Evolutionary conservation across 495 filamentous ascomycete species (phyloP).

Genomic region (Pyrenopolyporus hunteri): DNA sequence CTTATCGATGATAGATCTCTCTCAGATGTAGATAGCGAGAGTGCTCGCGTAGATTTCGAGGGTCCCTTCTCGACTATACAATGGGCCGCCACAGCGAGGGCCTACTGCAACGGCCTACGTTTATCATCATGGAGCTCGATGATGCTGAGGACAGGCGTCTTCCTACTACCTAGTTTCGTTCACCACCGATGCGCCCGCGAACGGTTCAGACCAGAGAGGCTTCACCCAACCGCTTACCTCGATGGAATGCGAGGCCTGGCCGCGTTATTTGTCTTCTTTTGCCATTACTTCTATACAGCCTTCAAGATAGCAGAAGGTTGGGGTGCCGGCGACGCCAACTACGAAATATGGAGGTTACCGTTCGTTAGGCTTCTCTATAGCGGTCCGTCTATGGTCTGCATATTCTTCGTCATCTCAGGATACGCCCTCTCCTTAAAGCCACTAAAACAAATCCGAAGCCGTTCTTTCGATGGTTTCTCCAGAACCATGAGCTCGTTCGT

Average conservation of each 20-base stretch:
- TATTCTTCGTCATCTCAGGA: constrained; percentile 80
- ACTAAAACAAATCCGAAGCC: constrained; percentile 60
- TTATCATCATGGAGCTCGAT: constrained; percentile 36
- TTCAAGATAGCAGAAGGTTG: constrained; percentile 53
- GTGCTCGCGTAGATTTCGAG: constrained; percentile 36
- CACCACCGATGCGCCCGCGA: constrained; percentile 37
- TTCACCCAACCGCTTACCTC: constrained; percentile 59
- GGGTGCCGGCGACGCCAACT: constrained; percentile 41
- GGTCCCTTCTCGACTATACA: constrained; percentile 33
- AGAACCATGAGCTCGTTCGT: constrained; percentile 63
- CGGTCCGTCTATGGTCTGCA: constrained; percentile 73
- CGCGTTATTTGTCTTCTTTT: constrained; percentile 63
- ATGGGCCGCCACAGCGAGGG: constrained; percentile 28
- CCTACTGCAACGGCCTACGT: constrained; percentile 35
- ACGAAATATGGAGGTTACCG: constrained; percentile 64
- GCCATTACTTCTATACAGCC: constrained; percentile 55
- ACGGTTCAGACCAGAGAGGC: constrained; percentile 30
- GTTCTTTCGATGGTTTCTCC: constrained; percentile 44
- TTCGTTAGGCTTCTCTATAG: constrained; percentile 70
- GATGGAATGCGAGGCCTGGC: constrained; percentile 65
- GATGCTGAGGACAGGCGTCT: constrained; percentile 37
- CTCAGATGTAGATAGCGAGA: constrained; percentile 43
- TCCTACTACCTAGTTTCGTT: constrained; percentile 50
- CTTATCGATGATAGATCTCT: constrained; percentile 41
- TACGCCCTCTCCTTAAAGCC: constrained; percentile 72